phyloP scores from a whole-genome alignment of 2,329 filamentous ascomycete species.

The Xylariaceae sp. region DNA sequence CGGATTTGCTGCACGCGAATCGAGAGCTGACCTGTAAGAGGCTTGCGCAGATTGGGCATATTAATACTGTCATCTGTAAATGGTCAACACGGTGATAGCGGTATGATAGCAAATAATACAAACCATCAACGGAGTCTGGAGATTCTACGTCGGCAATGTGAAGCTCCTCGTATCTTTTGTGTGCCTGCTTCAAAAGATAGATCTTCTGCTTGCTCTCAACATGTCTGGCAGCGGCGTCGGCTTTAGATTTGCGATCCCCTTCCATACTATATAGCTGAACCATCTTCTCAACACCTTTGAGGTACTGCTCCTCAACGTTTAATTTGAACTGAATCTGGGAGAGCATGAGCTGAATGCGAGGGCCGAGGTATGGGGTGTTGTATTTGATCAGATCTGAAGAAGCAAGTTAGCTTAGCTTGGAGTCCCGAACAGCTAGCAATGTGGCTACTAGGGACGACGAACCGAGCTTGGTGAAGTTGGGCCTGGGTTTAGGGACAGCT shows the following conservation, averaged over 20 bases:
- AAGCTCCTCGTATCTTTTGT: constrained; percentile 95
- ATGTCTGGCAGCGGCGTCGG: constrained; percentile 82
- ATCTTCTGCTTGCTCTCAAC: constrained; percentile 99
- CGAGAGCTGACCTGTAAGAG: constrained; percentile 84
- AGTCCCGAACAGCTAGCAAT: neutral
- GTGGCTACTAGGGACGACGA: constrained; percentile 28
- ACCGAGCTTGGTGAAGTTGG: constrained; percentile 97
- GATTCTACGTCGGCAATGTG: constrained; percentile 83
- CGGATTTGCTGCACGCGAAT: constrained; percentile 85
- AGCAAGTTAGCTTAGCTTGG: constrained; percentile 5
- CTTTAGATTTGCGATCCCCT: constrained; percentile 90
- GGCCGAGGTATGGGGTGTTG: constrained; percentile 90
- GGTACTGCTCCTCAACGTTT: constrained; percentile 97
- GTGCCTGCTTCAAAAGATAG: constrained; percentile 85
- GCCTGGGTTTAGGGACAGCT: constrained; percentile 66
- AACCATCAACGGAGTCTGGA: constrained; percentile 76
- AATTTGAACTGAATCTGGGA: constrained; percentile 98
- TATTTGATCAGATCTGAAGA: constrained; percentile 90
- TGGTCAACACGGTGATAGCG: constrained; percentile 5
- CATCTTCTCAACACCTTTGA: constrained; percentile 99
- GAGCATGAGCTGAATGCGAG: constrained; percentile 97
- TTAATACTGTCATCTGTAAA: constrained; percentile 87
- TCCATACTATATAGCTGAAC: constrained; percentile 96
- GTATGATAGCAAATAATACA: constrained; percentile 22
- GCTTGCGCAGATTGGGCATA: constrained; percentile 89